Evolutionary conservation across 2,329 filamentous ascomycete species (phyloP).

Genomic region (Fusarium newnesense): DNA sequence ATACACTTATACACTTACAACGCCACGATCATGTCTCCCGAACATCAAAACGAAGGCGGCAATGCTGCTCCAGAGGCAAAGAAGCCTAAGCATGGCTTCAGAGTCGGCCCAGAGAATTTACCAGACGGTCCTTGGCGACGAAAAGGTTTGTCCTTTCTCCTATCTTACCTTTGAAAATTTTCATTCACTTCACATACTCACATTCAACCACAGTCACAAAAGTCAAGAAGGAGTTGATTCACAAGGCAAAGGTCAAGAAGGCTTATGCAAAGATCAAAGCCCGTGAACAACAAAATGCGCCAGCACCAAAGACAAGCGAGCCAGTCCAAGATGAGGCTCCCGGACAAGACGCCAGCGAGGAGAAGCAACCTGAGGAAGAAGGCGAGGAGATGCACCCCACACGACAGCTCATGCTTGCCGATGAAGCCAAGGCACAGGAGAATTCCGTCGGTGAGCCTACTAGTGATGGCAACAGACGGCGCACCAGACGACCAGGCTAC

Average conservation of each 20-base stretch:
- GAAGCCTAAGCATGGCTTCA: constrained; percentile 77
- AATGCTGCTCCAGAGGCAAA: constrained; percentile 54
- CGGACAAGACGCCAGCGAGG: constrained; percentile 24
- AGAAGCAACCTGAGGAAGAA: constrained; percentile 29
- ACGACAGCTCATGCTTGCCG: constrained; percentile 53
- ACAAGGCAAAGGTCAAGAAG: constrained; percentile 94
- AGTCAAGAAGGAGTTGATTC: constrained; percentile 88
- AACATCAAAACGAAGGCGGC: constrained; percentile 45
- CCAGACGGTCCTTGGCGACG: constrained; percentile 89
- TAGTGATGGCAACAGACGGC: constrained; percentile 49
- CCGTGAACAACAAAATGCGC: constrained; percentile 48
- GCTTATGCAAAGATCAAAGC: constrained; percentile 88
- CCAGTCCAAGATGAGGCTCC: constrained; percentile 25
- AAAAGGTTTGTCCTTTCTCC: constrained; percentile 63
- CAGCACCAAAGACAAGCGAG: constrained; percentile 25
- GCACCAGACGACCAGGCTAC: constrained; percentile 61
- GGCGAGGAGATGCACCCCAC: constrained; percentile 50
- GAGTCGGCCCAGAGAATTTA: constrained; percentile 87
- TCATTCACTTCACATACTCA: constrained; percentile 32
- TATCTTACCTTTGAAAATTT: constrained; percentile 24
- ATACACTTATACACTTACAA: constrained; percentile 31
- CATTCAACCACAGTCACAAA: constrained; percentile 71
- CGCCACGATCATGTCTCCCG: constrained; percentile 45
- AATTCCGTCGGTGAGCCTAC: constrained; percentile 33
- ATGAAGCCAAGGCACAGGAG: constrained; percentile 50